Percentiles rank a stretch among this genome's conserved stretches.
phyloP scores from a whole-genome alignment of 768 basidiomycete genomes.

The Tylopilus cervinicoccineus region DNA sequence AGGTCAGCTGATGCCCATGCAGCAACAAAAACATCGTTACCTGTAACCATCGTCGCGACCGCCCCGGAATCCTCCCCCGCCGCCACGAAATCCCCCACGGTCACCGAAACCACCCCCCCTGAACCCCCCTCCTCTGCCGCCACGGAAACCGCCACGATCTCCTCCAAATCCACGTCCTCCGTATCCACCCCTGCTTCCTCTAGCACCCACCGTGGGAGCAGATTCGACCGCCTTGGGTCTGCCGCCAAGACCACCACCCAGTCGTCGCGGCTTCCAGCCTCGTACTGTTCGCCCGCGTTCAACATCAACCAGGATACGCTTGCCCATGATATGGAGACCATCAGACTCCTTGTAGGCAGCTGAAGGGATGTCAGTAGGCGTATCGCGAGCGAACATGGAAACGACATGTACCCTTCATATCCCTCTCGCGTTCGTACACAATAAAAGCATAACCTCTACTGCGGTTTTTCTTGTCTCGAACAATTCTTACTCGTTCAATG shows the following conservation, averaged over 20 bases:
- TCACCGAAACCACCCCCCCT: constrained; percentile 42
- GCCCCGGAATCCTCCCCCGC: constrained; percentile 35
- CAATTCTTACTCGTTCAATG: constrained; percentile 91
- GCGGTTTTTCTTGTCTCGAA: constrained; percentile 84
- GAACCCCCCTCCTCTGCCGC: constrained; percentile 41
- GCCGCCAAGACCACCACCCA: constrained; percentile 99
- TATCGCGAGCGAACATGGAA: constrained; percentile 8
- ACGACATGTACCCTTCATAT: constrained; percentile 86
- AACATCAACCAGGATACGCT: constrained; percentile 95
- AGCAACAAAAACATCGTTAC: constrained; percentile 27
- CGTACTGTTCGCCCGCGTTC: constrained; percentile 97
- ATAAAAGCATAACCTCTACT: constrained; percentile 94
- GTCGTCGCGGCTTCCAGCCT: constrained; percentile 95
- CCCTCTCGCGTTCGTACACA: constrained; percentile 95
- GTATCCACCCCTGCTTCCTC: constrained; percentile 37
- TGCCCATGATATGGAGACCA: constrained; percentile 92
- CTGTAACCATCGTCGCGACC: constrained; percentile 47
- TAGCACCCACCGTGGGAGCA: constrained; percentile 26
- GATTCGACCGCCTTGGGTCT: constrained; percentile 77
- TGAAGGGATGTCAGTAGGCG: constrained; percentile 29
- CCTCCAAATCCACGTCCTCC: constrained; percentile 40
- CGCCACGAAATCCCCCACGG: constrained; percentile 41
- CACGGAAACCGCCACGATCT: constrained; percentile 37
- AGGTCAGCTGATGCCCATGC: constrained; percentile 14
- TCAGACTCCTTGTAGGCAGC: constrained; percentile 99